Evolutionary conservation across 805 yeast species (phyloP).

Genomic region (Saccharomycopsis javanensis): DNA sequence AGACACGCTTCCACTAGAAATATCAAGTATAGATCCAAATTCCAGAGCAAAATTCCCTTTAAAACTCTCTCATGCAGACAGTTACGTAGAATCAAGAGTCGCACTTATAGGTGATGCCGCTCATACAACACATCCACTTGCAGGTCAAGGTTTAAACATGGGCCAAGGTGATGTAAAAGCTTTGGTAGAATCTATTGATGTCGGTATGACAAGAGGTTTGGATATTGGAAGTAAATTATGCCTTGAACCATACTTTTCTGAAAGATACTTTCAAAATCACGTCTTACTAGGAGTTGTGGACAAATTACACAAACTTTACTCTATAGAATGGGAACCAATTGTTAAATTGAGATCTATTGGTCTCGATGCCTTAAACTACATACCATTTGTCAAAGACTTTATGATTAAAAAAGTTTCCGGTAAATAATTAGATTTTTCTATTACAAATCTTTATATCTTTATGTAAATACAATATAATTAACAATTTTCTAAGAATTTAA

Average conservation of each 20-base stretch:
- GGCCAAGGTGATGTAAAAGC: constrained; percentile 87
- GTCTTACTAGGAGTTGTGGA: constrained; percentile 80
- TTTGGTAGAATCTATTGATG: constrained; percentile 58
- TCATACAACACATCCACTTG: constrained; percentile 93
- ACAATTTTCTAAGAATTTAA: too few relatives aligned
- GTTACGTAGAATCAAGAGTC: constrained; percentile 71
- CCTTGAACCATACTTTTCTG: constrained; percentile 78
- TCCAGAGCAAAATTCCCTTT: constrained; percentile 87
- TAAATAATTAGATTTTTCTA: too few relatives aligned
- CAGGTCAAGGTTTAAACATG: constrained; percentile 97
- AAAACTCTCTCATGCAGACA: constrained; percentile 81
- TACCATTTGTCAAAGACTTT: constrained; percentile 57
- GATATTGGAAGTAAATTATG: constrained; percentile 80
- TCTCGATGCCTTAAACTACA: constrained; percentile 52
- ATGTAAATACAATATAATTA: too few relatives aligned
- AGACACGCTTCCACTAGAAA: constrained; percentile 51
- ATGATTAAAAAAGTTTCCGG: constrained; percentile 52
- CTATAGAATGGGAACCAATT: constrained; percentile 61
- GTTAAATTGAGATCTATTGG: constrained; percentile 73
- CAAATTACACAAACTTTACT: constrained; percentile 79
- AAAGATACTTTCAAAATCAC: constrained; percentile 75
- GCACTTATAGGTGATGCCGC: constrained; percentile 99
- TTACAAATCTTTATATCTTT: too few relatives aligned
- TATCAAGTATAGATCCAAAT: constrained; percentile 45
- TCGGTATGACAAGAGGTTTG: constrained; percentile 64